These are phyloP conservation scores for Pelargonium nanum DNA, from an alignment of 345 rosid species.

Conservation along the genomic window DNA sequence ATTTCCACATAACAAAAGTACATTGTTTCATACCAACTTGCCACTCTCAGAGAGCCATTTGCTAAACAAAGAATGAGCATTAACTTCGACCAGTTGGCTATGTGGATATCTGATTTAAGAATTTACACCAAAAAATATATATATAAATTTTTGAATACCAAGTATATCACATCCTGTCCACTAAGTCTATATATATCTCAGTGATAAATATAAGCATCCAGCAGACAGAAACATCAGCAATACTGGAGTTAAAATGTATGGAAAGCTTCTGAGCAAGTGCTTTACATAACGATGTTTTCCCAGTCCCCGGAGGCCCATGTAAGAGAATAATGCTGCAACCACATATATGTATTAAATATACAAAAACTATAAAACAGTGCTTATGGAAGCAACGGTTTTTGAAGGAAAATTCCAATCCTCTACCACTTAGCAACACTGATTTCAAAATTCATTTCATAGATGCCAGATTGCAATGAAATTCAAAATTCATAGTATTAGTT, in stretches of 20 bases:
- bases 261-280: constrained; percentile 96
- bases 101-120: constrained; percentile 63
- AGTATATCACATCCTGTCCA: neutral
- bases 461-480: no score
- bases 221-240: constrained; percentile 5
- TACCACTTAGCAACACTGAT: neutral
- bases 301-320: constrained; percentile 99
- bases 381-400: neutral
- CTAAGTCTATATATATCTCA: neutral
- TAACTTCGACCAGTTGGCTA: constrained; percentile 90
- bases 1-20: neutral
- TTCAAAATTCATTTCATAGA: neutral
- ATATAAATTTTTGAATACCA: neutral
- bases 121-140: constrained; percentile 11
- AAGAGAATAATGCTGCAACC: constrained; percentile 74
- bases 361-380: neutral
- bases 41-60: constrained; percentile 99
- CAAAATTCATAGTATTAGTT: no score
- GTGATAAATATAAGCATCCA: neutral
- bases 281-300: constrained; percentile 92
- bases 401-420: neutral
- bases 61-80: constrained; percentile 96
- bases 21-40: constrained; percentile 58
- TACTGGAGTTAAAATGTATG: constrained; percentile 80
- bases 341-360: neutral